These are phyloP conservation scores for Fusarium sp. DNA, from an alignment of 2,329 filamentous ascomycete species.

Conservation along the genomic window DNA sequence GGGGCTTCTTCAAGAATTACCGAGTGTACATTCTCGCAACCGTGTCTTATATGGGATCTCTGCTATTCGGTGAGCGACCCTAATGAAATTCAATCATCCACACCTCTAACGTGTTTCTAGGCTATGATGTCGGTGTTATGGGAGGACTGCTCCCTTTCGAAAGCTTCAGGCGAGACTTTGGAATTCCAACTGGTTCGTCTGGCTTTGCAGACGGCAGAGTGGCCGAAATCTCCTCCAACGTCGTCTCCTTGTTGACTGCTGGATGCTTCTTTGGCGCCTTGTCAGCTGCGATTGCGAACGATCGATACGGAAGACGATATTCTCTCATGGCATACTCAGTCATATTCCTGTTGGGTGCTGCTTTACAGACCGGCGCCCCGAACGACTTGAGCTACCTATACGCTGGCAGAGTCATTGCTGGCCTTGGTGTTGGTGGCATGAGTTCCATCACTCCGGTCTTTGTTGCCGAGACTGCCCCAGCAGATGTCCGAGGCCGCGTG, in stretches of 20 bases:
- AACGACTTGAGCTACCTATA: not conserved
- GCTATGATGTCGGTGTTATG: not conserved
- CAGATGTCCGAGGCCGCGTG: slow-evolving; percentile 35
- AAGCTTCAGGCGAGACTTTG: not conserved
- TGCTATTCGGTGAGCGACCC: not conserved
- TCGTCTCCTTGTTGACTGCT: not conserved
- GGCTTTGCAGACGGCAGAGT: not conserved
- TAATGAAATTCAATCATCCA: not conserved
- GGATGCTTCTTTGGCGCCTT: not conserved
- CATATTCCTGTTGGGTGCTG: not conserved
- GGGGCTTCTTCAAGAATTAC: not conserved
- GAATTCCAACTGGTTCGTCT: not conserved
- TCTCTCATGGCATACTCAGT: not conserved
- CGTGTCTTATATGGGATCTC: slow-evolving; percentile 2
- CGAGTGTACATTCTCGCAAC: not conserved
- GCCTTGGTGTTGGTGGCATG: slow-evolving; percentile 42
- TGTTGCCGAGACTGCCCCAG: slow-evolving; percentile 36
- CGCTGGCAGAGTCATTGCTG: not conserved
- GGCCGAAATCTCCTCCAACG: not conserved
- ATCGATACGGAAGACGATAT: slow-evolving; percentile 1
- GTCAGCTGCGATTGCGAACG: not conserved
- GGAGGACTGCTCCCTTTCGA: not conserved
- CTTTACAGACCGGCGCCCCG: not conserved
- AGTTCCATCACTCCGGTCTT: slow-evolving; percentile 40
- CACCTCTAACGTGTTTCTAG: not conserved